These are phyloP conservation scores for Podila clonocystis DNA, from an alignment of 192 early-diverging fungal genomes.

Conservation along the genomic window DNA sequence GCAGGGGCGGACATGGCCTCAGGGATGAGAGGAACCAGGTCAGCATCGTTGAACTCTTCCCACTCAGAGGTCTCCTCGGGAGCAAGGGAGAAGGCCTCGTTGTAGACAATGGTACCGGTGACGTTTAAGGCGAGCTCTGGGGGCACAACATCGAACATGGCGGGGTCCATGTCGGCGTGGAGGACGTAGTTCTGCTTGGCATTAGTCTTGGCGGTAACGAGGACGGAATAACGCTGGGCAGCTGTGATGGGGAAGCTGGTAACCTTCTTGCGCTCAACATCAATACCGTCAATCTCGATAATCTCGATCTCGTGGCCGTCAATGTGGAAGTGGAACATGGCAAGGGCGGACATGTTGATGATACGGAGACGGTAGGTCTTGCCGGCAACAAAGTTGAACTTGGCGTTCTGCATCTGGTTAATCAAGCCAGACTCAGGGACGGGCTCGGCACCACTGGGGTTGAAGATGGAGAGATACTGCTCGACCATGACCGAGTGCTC, in stretches of 20 bases:
- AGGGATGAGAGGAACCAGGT: slow-evolving; percentile 60
- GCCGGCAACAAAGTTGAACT: slow-evolving; percentile 71
- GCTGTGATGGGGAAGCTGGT: slow-evolving; percentile 68
- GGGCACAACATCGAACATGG: slow-evolving; percentile 80
- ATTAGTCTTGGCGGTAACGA: slow-evolving; percentile 76
- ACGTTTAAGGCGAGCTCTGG: slow-evolving; percentile 65
- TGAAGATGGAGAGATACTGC: slow-evolving; percentile 70
- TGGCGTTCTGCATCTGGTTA: slow-evolving; percentile 61
- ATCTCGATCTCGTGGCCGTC: slow-evolving; percentile 81
- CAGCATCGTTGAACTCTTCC: slow-evolving; percentile 65
- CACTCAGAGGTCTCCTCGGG: slow-evolving; percentile 49
- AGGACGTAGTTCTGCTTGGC: slow-evolving; percentile 72
- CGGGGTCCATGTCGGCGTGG: slow-evolving; percentile 78
- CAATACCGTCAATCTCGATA: slow-evolving; percentile 85
- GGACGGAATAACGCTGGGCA: slow-evolving; percentile 84
- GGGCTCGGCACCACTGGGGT: slow-evolving; percentile 72
- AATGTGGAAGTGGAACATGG: slow-evolving; percentile 81
- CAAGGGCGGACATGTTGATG: slow-evolving; percentile 82
- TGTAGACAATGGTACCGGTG: slow-evolving; percentile 68
- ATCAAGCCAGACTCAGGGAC: slow-evolving; percentile 75
- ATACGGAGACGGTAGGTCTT: slow-evolving; percentile 88
- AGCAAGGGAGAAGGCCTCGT: slow-evolving; percentile 18
- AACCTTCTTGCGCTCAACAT: slow-evolving; percentile 65
- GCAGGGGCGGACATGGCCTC: slow-evolving; percentile 56
- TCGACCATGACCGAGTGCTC: slow-evolving; percentile 62